These are phyloP conservation scores for Xylaria nigripes DNA, from an alignment of 495 filamentous ascomycete species.

Conservation along the genomic window DNA sequence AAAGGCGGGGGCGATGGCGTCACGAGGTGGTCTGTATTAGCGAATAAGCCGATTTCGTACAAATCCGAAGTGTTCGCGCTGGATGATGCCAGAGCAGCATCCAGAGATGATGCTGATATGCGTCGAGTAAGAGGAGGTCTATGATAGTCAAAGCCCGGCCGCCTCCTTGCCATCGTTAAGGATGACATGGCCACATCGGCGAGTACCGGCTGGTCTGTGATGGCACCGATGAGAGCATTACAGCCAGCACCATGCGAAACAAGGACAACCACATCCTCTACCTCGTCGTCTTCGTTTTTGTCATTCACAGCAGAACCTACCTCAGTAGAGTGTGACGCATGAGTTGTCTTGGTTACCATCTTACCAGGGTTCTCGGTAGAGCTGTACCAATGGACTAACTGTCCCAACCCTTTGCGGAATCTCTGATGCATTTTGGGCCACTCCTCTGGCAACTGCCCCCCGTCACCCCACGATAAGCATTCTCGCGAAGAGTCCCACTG, in stretches of 20 bases:
- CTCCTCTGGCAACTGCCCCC: conserved; percentile 84
- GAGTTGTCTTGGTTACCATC: conserved; percentile 31
- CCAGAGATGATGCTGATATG: conserved; percentile 22
- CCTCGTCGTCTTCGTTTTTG: conserved; percentile 45
- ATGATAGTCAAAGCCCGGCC: conserved; percentile 32
- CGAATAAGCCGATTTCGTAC: conserved; percentile 69
- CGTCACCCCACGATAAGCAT: conserved; percentile 71
- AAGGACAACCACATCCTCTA: conserved; percentile 75
- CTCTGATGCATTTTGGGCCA: conserved; percentile 92
- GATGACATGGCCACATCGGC: conserved; percentile 85
- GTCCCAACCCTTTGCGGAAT: conserved; percentile 66
- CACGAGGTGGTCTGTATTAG: conserved; percentile 69
- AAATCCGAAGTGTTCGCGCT: conserved; percentile 24
- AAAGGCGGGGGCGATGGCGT: conserved; percentile 28
- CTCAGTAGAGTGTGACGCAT: conserved; percentile 16
- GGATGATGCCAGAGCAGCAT: conserved; percentile 15
- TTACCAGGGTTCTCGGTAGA: conserved; percentile 42
- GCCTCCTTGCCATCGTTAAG: conserved; percentile 78
- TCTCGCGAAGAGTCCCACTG: conserved; percentile 88
- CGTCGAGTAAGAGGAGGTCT: conserved; percentile 13
- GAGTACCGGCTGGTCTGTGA: conserved; percentile 82
- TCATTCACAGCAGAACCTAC: conserved; percentile 25
- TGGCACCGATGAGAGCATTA: conserved; percentile 86
- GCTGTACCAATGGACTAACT: conserved; percentile 74
- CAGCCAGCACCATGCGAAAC: conserved; percentile 97